Evolutionary conservation across 805 yeast species (phyloP).

Genomic region (Starmerella vitae): DNA sequence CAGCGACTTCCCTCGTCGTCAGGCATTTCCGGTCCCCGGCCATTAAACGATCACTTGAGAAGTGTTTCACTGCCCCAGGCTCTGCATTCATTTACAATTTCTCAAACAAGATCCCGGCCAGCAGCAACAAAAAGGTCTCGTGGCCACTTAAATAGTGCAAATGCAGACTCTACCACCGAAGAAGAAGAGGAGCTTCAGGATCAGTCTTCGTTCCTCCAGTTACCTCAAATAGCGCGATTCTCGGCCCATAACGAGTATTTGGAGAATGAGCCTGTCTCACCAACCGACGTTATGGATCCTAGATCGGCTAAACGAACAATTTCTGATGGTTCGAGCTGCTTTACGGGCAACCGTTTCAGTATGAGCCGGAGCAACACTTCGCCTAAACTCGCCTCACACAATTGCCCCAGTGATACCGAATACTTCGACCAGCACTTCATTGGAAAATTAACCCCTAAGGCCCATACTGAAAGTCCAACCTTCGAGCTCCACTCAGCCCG

Average conservation of each 20-base stretch:
- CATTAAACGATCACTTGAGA: slow-evolving; percentile 3
- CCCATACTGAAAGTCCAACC: no score
- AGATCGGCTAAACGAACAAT: neutral
- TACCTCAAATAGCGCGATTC: no score
- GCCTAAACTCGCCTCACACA: neutral
- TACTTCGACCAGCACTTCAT: neutral
- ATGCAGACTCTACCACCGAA: no score
- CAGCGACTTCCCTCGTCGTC: no score
- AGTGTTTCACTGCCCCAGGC: slow-evolving; percentile 15
- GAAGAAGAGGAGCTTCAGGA: no score
- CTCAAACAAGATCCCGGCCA: neutral
- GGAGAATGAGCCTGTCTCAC: no score
- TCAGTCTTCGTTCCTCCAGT: no score
- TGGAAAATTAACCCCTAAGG: neutral
- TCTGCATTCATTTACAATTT: slow-evolving; percentile 1
- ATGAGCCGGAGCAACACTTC: slow-evolving; percentile 10
- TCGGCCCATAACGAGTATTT: no score
- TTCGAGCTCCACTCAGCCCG: no score
- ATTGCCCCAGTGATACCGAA: slow-evolving; percentile 5
- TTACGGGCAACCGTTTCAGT: neutral
- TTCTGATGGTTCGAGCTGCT: neutral
- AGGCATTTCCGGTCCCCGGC: neutral
- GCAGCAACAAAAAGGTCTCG: neutral
- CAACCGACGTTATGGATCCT: no score
- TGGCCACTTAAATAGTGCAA: no score